These are phyloP conservation scores for Eutrema heterophyllum DNA, from an alignment of 345 rosid genomes.

Conservation along the genomic window DNA sequence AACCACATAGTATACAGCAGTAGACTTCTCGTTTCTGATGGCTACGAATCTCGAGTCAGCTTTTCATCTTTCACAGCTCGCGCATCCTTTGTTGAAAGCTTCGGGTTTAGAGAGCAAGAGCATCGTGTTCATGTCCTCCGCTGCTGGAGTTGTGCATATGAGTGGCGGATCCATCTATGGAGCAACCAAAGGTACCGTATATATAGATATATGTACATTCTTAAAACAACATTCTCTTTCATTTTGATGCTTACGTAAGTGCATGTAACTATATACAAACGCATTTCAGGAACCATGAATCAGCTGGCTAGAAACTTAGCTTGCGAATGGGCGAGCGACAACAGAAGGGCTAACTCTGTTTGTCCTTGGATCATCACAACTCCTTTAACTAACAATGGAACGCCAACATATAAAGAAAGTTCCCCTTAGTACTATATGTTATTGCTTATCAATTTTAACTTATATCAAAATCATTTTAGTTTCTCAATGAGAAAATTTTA, in stretches of 20 bases:
- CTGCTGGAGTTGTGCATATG: constrained; percentile 33
- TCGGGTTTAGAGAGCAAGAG: constrained; percentile 55
- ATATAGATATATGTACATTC: neutral
- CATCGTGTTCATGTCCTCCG: constrained; percentile 63
- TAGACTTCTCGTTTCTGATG: constrained; percentile 52
- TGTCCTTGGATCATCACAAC: constrained; percentile 21
- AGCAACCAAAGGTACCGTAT: constrained; percentile 21
- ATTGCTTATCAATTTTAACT: neutral
- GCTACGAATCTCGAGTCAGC: constrained; percentile 65
- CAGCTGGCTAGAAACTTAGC: constrained; percentile 26
- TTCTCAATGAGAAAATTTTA: constrained; percentile 38
- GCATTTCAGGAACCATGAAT: constrained; percentile 20
- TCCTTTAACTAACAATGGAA: neutral
- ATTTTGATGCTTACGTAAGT: neutral
- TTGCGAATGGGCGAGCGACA: constrained; percentile 29
- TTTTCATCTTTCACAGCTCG: constrained; percentile 66
- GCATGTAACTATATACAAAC: neutral
- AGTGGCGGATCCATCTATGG: constrained; percentile 11
- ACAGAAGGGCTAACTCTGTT: constrained; percentile 23
- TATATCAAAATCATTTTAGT: constrained; percentile 30
- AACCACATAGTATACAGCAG: constrained; percentile 39
- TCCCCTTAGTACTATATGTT: neutral
- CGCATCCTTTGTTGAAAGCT: constrained; percentile 57
- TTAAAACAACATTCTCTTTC: neutral
- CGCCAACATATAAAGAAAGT: neutral